Evolutionary conservation across 192 early-diverging fungal genomes (phyloP).

Genomic region (Umbelopsis vinacea): DNA sequence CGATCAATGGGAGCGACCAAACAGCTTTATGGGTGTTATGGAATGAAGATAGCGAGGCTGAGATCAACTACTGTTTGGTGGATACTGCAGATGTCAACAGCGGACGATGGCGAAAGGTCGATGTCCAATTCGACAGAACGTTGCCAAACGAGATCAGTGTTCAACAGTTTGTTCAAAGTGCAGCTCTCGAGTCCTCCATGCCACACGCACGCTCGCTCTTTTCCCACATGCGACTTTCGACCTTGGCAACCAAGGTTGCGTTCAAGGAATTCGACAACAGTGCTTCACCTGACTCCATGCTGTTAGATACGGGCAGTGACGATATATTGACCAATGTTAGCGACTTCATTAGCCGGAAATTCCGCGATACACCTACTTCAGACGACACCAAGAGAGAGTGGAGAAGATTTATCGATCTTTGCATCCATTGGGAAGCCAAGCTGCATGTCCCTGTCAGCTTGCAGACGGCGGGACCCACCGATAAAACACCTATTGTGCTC

Average conservation of each 20-base stretch:
- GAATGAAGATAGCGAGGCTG: neutral
- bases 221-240: constrained; percentile 4
- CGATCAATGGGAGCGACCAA: neutral
- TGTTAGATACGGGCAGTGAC: neutral
- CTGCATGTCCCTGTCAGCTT: neutral
- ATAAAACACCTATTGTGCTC: neutral
- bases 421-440: constrained; percentile 2
- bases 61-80: neutral
- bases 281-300: neutral
- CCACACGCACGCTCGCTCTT: neutral
- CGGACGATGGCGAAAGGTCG: neutral
- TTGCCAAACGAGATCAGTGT: neutral
- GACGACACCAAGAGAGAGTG: constrained; percentile 8
- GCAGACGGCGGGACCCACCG: neutral
- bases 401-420: constrained; percentile 7
- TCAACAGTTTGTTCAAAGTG: neutral
- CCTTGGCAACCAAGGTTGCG: neutral
- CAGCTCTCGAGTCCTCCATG: neutral
- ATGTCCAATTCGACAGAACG: neutral
- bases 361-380: neutral
- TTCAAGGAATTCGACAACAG: neutral
- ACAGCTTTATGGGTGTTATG: neutral
- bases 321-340: constrained; percentile 7
- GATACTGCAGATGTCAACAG: neutral
- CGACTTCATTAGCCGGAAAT: neutral